Evolutionary conservation across 1,284 basidiomycete genomes (phyloP).

Genomic region (Apiotrichum siamense): DNA sequence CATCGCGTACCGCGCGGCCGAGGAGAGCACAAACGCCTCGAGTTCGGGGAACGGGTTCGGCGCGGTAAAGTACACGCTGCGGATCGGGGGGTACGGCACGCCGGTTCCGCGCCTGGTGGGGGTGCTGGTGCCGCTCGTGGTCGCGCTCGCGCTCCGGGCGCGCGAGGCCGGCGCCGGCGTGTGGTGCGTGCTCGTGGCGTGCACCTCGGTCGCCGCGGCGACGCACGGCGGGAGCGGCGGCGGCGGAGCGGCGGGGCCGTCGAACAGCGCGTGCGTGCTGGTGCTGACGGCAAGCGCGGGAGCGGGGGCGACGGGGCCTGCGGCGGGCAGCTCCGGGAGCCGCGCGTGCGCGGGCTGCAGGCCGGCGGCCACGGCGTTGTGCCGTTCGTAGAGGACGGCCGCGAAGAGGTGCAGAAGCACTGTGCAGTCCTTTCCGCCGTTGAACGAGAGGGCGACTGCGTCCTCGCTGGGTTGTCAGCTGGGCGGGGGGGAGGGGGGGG

Average conservation of each 20-base stretch:
- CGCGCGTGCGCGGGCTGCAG: not conserved
- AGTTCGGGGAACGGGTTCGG: constrained; percentile 79
- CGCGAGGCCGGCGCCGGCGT: too few relatives aligned
- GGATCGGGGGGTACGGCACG: constrained; percentile 53
- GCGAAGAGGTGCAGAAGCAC: constrained; percentile 87
- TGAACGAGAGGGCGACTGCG: constrained; percentile 80
- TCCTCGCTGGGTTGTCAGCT: constrained; percentile 52
- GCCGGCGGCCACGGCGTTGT: constrained; percentile 9
- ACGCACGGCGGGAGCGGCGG: constrained; percentile 13
- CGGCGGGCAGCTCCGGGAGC: not conserved
- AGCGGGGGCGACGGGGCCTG: not conserved
- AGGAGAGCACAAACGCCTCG: constrained; percentile 73
- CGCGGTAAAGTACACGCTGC: constrained; percentile 81
- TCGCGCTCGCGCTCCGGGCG: constrained; percentile 21
- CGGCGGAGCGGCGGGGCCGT: constrained; percentile 10
- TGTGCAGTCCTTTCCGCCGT: constrained; percentile 97
- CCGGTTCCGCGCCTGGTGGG: too few relatives aligned
- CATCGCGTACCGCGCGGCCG: constrained; percentile 64
- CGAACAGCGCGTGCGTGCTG: not conserved
- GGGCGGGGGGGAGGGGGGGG: not conserved
- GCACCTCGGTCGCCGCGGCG: too few relatives aligned
- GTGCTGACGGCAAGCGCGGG: not conserved
- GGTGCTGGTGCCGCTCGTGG: constrained; percentile 21
- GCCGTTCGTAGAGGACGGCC: constrained; percentile 54
- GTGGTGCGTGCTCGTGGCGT: constrained; percentile 11